A percentile compares a stretch with the other conserved stretches of the same genome.
These are phyloP conservation scores for Ceratobasidium sp. DNA, from an alignment of 1,284 basidiomycete species.

Conservation along the genomic window DNA sequence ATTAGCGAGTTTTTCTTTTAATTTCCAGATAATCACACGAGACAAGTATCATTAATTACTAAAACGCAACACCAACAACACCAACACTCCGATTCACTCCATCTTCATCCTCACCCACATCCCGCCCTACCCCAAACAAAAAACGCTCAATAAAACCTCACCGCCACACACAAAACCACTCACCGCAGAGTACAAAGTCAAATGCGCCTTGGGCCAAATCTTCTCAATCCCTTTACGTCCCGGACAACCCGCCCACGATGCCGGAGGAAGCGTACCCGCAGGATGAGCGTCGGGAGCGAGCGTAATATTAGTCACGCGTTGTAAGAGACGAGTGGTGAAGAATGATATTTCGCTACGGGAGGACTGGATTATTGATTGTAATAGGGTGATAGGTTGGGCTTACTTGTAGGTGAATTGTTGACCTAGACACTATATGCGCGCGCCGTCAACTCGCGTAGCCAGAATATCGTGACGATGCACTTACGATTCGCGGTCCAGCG, in stretches of 20 bases:
- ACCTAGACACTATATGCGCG: conserved; percentile 61
- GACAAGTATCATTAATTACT: too few relatives aligned
- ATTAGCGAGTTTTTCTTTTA: too few relatives aligned
- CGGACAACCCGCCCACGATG: conserved; percentile 55
- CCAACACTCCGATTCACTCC: not conserved
- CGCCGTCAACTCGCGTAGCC: not conserved
- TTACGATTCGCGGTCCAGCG: conserved; percentile 64
- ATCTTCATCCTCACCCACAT: conserved; percentile 54
- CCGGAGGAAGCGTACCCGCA: conserved; percentile 56
- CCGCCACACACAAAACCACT: conserved; percentile 30
- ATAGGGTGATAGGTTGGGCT: conserved; percentile 47
- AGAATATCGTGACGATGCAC: not conserved
- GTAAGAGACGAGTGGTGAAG: conserved; percentile 61
- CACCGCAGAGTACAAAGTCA: conserved; percentile 64
- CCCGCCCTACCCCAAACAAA: conserved; percentile 51
- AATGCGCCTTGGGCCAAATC: conserved; percentile 56
- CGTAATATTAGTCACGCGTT: conserved; percentile 63
- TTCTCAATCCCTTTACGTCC: conserved; percentile 60
- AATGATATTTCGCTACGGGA: conserved; percentile 63
- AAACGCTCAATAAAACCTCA: not conserved
- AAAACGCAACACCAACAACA: not conserved
- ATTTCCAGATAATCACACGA: too few relatives aligned
- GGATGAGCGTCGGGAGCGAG: conserved; percentile 62
- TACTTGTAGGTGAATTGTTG: conserved; percentile 61
- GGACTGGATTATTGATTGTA: conserved; percentile 53